A percentile compares a stretch with the other conserved stretches of the same genome.
phyloP scores from a whole-genome alignment of 768 basidiomycete species.

The Dictyophora rubrovolvata region DNA sequence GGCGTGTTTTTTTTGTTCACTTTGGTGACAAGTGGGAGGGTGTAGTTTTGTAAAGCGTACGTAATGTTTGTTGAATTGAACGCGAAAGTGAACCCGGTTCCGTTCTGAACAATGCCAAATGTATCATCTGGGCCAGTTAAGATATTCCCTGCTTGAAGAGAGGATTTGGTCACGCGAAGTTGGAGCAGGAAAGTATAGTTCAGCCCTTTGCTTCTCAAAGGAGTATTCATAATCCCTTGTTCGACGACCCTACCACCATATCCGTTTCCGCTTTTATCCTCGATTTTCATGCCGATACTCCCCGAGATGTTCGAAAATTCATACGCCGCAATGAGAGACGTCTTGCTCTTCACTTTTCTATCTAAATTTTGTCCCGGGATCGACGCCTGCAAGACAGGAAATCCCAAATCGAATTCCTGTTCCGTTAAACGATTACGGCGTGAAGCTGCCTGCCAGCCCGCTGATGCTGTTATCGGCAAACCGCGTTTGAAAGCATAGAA shows the following conservation, averaged over 20 bases:
- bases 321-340: constrained; percentile 13
- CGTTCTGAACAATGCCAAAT: background rate
- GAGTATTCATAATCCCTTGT: background rate
- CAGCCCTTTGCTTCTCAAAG: background rate
- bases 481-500: constrained; percentile 19
- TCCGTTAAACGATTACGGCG: constrained; percentile 18
- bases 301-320: background rate
- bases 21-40: background rate
- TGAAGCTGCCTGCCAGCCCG: constrained; percentile 16
- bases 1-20: background rate
- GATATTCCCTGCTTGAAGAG: background rate
- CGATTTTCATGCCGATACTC: background rate
- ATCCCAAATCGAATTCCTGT: constrained; percentile 15
- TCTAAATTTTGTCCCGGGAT: constrained; percentile 19
- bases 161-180: background rate
- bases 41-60: background rate
- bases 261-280: constrained; percentile 1
- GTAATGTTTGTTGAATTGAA: constrained; percentile 6
- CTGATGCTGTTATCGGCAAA: constrained; percentile 17
- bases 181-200: background rate
- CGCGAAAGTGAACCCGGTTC: background rate
- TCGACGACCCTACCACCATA: background rate
- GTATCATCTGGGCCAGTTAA: constrained; percentile 1
- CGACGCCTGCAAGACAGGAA: constrained; percentile 12
- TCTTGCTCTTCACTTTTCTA: constrained; percentile 14